Evolutionary conservation across 352 stramenopile species (phyloP).

Genomic region (Phytophthora cryptogea): DNA sequence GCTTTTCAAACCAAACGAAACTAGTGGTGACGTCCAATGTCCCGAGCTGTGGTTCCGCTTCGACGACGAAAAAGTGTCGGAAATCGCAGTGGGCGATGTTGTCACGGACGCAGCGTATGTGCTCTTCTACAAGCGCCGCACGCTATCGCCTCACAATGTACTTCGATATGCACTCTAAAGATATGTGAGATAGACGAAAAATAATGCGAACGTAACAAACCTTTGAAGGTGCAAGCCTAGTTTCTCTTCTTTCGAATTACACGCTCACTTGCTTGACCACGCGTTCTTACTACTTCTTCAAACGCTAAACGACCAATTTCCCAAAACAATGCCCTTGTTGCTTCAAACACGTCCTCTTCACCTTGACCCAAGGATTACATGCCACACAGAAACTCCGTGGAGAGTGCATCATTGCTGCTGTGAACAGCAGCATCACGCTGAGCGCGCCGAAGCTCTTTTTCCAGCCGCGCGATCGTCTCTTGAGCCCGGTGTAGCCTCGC

Average conservation of each 20-base stretch:
- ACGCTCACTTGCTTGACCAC: constrained; percentile 9
- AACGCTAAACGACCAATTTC: constrained; percentile 5
- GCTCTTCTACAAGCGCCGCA: constrained; percentile 91
- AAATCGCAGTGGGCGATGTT: constrained; percentile 74
- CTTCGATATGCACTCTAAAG: constrained; percentile 62
- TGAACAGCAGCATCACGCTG: constrained; percentile 48
- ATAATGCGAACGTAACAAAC: background rate
- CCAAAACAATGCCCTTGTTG: constrained; percentile 16
- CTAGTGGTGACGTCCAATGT: constrained; percentile 47
- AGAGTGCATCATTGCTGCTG: constrained; percentile 41
- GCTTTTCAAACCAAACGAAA: constrained; percentile 44
- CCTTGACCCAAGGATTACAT: constrained; percentile 38
- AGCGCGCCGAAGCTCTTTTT: constrained; percentile 61
- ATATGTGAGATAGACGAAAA: constrained; percentile 19
- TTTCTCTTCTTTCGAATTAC: constrained; percentile 31
- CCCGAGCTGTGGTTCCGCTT: constrained; percentile 81
- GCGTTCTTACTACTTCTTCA: constrained; percentile 16
- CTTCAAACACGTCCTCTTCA: constrained; percentile 22
- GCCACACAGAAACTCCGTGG: constrained; percentile 71
- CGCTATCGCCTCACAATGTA: constrained; percentile 72
- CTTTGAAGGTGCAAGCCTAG: constrained; percentile 20
- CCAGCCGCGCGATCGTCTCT: constrained; percentile 56
- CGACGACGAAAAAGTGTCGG: constrained; percentile 81
- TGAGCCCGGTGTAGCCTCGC: constrained; percentile 56
- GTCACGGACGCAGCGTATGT: constrained; percentile 90